A percentile compares a stretch with the other conserved stretches of the same genome.
Evolutionary conservation across 139 green algal genomes (phyloP).

Genomic region (Tetradesmus lagerheimii): DNA sequence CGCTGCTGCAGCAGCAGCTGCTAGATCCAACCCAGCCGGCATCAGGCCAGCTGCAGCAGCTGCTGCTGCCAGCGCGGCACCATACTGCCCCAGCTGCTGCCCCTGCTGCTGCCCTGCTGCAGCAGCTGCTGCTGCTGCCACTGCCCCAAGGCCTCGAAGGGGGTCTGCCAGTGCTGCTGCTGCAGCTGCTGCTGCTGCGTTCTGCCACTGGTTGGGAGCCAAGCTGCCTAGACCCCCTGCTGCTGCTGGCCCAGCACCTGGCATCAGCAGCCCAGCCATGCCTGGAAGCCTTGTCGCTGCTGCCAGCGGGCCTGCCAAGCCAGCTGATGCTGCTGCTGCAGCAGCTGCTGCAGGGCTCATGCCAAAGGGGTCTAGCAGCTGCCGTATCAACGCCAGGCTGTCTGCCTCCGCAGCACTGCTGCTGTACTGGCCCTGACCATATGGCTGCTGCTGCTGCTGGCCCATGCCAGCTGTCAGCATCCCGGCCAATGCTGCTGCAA

Average conservation of each 20-base stretch:
- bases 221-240: not conserved
- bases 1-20: conserved; percentile 25
- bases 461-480: not conserved
- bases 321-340: conserved; percentile 3
- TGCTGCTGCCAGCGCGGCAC: conserved; percentile 20
- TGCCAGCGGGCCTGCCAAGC: not conserved
- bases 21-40: conserved; percentile 12
- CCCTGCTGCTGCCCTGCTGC: conserved; percentile 37
- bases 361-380: not conserved
- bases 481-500: not conserved
- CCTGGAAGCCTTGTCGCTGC: not conserved
- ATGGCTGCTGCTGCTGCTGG: conserved; percentile 22
- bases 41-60: conserved; percentile 18
- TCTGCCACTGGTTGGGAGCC: not conserved
- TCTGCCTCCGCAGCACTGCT: not conserved
- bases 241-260: not conserved
- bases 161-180: not conserved
- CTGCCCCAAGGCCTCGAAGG: not conserved
- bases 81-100: conserved; percentile 8
- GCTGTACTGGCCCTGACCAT: conserved; percentile 4
- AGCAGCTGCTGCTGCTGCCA: conserved; percentile 1
- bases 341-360: not conserved
- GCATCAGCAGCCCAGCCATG: not conserved
- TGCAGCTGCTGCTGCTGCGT: conserved; percentile 16
- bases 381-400: not conserved